Base-by-base conservation (phyloP, 306 rosid species). In the Dryas alaskensis region DNA sequence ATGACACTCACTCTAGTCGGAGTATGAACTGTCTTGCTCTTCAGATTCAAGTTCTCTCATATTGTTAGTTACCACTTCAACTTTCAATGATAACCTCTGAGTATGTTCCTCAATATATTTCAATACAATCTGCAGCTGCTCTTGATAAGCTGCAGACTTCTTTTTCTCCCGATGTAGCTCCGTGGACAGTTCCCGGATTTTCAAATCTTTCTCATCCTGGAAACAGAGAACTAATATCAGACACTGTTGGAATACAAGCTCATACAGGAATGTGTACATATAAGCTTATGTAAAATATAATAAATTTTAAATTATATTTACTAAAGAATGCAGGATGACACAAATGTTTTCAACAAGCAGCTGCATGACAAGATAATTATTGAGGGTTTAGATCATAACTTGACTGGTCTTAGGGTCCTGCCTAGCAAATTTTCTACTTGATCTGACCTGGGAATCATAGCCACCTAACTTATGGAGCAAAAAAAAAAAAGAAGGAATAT, bases 161-260 rank as follows among this genome's bases (percentile, higher is more conserved):
- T 73, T 73, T 50, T 39, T 73, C 69, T 73, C 77, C 0, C 69
- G 70, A 62, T 73, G 77, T 19, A 73, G 69, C 60, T 61, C 77
- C 13, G 49, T 73, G 51, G 77, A 49, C 16, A 73, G 70, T 49
- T 73, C 77, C 42, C 77, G 70, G 49, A 73, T 61, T 73, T 73
- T 62, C 42, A 73, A 60, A 62, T 73, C 70, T 37, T 73, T 73
- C 65, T 73, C 69, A 73, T 73, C 77, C 77, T 73, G 60, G n/a
- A n/a, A 61, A 7, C 14, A 58, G 46, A 25, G 17, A 50, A 39
- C 16, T 44, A 16, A 49, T 49, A 40, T 45, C 50, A 73, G 39
- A 39, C 39, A 27, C 22, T 19, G 39, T 43, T 12, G 40, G 40
- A 73, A 31, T 62, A 59, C 14, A 45, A 46, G 52, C 57, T 25